Conservation (phyloP, 2,329 filamentous ascomycete species). For the Beauveria sp. region DNA sequence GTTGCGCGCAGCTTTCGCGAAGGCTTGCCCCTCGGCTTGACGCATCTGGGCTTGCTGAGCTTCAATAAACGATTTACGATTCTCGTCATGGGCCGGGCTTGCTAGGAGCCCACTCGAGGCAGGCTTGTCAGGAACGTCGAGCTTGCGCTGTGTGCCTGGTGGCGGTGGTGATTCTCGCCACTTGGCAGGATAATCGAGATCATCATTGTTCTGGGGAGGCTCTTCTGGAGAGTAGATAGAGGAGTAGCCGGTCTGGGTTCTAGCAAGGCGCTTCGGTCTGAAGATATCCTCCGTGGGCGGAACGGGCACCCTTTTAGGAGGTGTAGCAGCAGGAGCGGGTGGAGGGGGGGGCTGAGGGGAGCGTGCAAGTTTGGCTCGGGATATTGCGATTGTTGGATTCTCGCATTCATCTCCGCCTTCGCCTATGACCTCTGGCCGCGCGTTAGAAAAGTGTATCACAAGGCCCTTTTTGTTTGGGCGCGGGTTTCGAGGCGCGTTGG, state of each 20-base stretch:
- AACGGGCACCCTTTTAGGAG: slow-evolving; percentile 5
- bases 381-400: slow-evolving; percentile 37
- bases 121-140: slow-evolving; percentile 24
- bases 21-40: slow-evolving; percentile 50
- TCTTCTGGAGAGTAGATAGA: slow-evolving; percentile 18
- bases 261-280: slow-evolving; percentile 43
- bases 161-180: slow-evolving; percentile 13
- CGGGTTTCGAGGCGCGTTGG: slow-evolving; percentile 38
- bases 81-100: slow-evolving; percentile 39
- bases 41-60: slow-evolving; percentile 53
- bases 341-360: slow-evolving; percentile 23
- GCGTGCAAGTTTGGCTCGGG: slow-evolving; percentile 1
- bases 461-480: slow-evolving; percentile 56
- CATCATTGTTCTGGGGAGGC: slow-evolving; percentile 12
- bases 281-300: slow-evolving; percentile 33
- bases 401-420: slow-evolving; percentile 85
- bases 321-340: background rate
- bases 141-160: slow-evolving; percentile 13
- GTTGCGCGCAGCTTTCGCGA: slow-evolving; percentile 40
- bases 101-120: slow-evolving; percentile 36
- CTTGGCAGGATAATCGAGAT: slow-evolving; percentile 12
- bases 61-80: slow-evolving; percentile 50
- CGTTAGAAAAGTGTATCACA: slow-evolving; percentile 65
- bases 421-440: slow-evolving; percentile 73
- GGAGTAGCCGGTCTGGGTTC: slow-evolving; percentile 50